Evolutionary conservation across 75 land plant species (phyloP).

Genomic region (Picea glauca): DNA sequence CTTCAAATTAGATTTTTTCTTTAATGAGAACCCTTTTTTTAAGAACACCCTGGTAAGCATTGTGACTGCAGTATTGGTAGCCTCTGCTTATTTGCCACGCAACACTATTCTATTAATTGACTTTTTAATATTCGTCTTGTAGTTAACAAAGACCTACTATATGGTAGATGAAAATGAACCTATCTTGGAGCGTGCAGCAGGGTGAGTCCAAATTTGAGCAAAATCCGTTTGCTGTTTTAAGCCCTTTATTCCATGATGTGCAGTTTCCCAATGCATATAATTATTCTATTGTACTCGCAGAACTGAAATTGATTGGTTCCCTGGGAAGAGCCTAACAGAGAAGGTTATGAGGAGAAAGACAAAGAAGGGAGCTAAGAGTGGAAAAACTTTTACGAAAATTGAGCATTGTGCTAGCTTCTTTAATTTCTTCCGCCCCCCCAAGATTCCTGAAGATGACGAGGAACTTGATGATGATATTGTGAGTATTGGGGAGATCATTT

Average conservation of each 20-base stretch:
- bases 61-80: not conserved
- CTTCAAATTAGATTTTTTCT: constrained; percentile 44
- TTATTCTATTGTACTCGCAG: constrained; percentile 14
- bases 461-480: constrained; percentile 38
- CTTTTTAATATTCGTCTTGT: not conserved
- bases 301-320: constrained; percentile 50
- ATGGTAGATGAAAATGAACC: constrained; percentile 33
- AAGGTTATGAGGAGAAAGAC: constrained; percentile 48
- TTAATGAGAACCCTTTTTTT: constrained; percentile 43
- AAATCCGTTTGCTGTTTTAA: not conserved
- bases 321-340: constrained; percentile 50
- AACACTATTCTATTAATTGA: not conserved
- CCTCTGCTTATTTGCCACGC: not conserved
- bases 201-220: constrained; percentile 13
- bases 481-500: constrained; percentile 6
- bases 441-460: constrained; percentile 53
- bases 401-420: constrained; percentile 52
- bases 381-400: constrained; percentile 43
- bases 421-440: constrained; percentile 48
- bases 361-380: constrained; percentile 52
- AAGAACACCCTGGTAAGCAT: constrained; percentile 35
- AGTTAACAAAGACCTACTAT: constrained; percentile 31
- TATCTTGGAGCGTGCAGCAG: constrained; percentile 20
- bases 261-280: not conserved
- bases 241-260: not conserved